Evolutionary conservation across 2,329 filamentous ascomycete species (phyloP).

Genomic region (Trichophaea hybrida): DNA sequence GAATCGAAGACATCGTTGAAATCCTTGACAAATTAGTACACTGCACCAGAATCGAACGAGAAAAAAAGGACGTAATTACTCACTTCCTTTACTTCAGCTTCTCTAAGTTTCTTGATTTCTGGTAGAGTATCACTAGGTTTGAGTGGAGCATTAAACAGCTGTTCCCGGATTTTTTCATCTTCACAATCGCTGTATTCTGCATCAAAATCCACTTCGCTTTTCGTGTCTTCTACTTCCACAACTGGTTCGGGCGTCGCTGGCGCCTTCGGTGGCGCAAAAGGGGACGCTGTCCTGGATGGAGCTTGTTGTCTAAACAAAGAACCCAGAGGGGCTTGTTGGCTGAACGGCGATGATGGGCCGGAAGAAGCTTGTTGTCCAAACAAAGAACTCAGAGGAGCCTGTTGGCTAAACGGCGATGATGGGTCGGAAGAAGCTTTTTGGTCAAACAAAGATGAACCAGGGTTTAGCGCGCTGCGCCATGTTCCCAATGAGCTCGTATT

Average conservation of each 20-base stretch:
- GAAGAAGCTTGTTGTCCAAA: neutral
- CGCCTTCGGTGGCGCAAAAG: too few species aligned
- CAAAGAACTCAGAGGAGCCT: neutral
- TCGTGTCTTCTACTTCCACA: constrained; percentile 10
- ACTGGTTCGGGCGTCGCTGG: too few species aligned
- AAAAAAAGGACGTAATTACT: constrained; percentile 6
- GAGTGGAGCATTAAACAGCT: constrained; percentile 12
- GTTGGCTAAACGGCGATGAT: neutral
- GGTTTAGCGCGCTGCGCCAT: too few species aligned
- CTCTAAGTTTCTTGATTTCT: constrained; percentile 16
- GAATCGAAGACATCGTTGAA: constrained; percentile 37
- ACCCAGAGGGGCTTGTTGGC: neutral
- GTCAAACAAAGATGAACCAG: too few species aligned
- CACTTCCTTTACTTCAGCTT: constrained; percentile 19
- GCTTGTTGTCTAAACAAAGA: neutral
- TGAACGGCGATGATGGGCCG: neutral
- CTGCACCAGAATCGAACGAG: constrained; percentile 20
- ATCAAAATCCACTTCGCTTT: constrained; percentile 22
- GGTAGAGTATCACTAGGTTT: constrained; percentile 15
- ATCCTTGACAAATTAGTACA: constrained; percentile 31
- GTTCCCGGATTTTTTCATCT: constrained; percentile 20
- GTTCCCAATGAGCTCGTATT: too few species aligned
- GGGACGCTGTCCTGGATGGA: neutral
- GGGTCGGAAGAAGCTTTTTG: too few species aligned
- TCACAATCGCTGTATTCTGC: constrained; percentile 37